Percentiles rank a stretch among this genome's conserved stretches.
phyloP scores from a whole-genome alignment of 176 grass and related monocot species.

The Sorghum bicolor region DNA sequence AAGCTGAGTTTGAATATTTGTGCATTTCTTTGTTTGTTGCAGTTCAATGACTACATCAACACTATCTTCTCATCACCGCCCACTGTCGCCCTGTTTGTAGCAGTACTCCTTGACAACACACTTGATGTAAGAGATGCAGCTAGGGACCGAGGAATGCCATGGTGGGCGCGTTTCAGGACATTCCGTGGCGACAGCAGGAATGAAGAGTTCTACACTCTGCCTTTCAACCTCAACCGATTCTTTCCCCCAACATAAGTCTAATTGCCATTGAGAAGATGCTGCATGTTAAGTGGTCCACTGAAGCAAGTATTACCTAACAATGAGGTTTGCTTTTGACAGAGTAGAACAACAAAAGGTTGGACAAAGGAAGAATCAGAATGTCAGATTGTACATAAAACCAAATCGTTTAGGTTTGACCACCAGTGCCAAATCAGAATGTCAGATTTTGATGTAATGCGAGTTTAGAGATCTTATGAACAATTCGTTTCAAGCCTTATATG shows the following conservation, averaged over 20 bases:
- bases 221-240: slow-evolving; percentile 92
- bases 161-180: slow-evolving; percentile 87
- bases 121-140: slow-evolving; percentile 65
- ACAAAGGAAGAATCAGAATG: background rate
- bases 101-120: slow-evolving; percentile 83
- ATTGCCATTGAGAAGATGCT: background rate
- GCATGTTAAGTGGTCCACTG: background rate
- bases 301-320: background rate
- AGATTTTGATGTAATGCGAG: background rate
- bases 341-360: background rate
- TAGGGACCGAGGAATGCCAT: slow-evolving; percentile 82
- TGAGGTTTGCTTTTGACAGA: slow-evolving; percentile 8
- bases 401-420: background rate
- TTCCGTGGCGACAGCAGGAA: slow-evolving; percentile 82
- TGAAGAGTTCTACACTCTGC: slow-evolving; percentile 88
- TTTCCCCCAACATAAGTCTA: slow-evolving; percentile 60
- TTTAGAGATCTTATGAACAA: background rate
- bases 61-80: slow-evolving; percentile 88
- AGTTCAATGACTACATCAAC: slow-evolving; percentile 98
- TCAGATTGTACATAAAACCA: slow-evolving; percentile 48
- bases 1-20: background rate
- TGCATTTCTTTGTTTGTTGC: slow-evolving; percentile 25
- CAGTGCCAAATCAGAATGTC: background rate
- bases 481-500: background rate
- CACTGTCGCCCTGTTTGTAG: slow-evolving; percentile 68